These are phyloP conservation scores for Scenedesmus sp. DNA, from an alignment of 163 green algal species.

Conservation along the genomic window DNA sequence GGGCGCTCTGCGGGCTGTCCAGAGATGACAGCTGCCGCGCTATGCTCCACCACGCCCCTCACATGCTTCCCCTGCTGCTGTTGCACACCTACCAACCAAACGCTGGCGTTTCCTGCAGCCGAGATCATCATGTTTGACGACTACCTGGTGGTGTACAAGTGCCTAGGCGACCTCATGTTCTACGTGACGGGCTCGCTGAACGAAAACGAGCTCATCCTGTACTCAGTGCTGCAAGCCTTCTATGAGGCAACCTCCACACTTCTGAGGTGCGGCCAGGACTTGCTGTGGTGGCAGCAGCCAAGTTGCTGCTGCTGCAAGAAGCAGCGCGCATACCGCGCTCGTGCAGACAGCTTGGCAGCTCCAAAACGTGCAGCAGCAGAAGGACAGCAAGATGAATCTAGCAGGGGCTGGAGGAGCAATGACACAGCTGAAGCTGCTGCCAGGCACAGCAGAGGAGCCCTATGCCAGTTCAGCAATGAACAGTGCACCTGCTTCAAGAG, in stretches of 20 bases:
- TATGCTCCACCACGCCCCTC: background rate
- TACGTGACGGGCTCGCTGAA: conserved; percentile 94
- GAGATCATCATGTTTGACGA: conserved; percentile 99
- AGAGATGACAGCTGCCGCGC: background rate
- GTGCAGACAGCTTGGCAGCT: background rate
- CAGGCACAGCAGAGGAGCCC: no score
- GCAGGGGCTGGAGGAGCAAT: background rate
- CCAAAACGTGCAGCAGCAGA: no score
- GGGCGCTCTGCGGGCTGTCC: background rate
- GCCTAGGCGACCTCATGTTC: conserved; percentile 97
- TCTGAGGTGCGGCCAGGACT: conserved; percentile 73
- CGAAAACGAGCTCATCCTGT: conserved; percentile 98
- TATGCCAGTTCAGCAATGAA: no score
- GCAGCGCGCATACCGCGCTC: background rate
- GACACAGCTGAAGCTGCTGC: background rate
- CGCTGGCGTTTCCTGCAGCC: conserved; percentile 68
- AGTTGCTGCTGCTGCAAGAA: background rate
- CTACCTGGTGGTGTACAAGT: conserved; percentile 97
- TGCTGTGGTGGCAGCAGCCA: background rate
- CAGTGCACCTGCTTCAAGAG: no score
- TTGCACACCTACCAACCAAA: background rate
- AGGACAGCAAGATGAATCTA: background rate
- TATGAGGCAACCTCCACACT: conserved; percentile 94
- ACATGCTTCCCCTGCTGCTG: background rate
- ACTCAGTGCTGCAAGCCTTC: conserved; percentile 90